Base-by-base conservation (phyloP, 306 rosid species). In the Trifolium repens region DNA sequence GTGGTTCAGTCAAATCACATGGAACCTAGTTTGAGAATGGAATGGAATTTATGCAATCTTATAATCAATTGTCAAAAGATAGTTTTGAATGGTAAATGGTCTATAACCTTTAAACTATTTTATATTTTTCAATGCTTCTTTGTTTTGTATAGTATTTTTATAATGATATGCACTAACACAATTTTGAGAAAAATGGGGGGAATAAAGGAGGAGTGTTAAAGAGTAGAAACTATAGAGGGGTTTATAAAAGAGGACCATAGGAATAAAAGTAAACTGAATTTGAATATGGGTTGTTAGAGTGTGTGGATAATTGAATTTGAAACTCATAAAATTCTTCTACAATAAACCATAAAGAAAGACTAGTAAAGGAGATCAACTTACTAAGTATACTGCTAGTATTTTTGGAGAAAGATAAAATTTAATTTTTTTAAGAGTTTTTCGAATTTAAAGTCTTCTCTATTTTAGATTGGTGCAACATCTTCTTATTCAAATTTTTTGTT, bases 1-100 rank as follows among this genome's bases (percentile, higher is more conserved):
- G 67, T 81, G 46, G 74, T 71, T 70, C 50, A 71, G 78, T 81
- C 81, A 81, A 81, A 55, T 53, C 61, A 61, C 61, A 61, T 69
- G 67, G 67, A 68, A 65, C 55, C 49, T 73, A 24, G 16, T 26
- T 50, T 69, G 61, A 47, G 79, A 53, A 24, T 6, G 6, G 19
- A 55, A 9, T 52, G 59, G 53, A 80, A 62, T 60, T 80, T 61
- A 4, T 69, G 72, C 32, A 74, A 47, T 35, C 24, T 68, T 46
- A 57, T 27, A 12, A 80, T n/a, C 42, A 49, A 74, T 68, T 75
- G 80, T 75, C 37, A 54, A 75, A 74, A 61, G 9, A 9, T 8
- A 17, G 13, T 35, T 74, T 80, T 74, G 67, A 68, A 80, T 74
- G 71, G 37, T 9, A 26, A 58, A 60, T 39, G 26, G 67, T 26